Evolutionary conservation across 1,284 basidiomycete species (phyloP), one percentile per base, ranked within the genome.

Genomic region (Apiotrichum domesticum): DNA sequence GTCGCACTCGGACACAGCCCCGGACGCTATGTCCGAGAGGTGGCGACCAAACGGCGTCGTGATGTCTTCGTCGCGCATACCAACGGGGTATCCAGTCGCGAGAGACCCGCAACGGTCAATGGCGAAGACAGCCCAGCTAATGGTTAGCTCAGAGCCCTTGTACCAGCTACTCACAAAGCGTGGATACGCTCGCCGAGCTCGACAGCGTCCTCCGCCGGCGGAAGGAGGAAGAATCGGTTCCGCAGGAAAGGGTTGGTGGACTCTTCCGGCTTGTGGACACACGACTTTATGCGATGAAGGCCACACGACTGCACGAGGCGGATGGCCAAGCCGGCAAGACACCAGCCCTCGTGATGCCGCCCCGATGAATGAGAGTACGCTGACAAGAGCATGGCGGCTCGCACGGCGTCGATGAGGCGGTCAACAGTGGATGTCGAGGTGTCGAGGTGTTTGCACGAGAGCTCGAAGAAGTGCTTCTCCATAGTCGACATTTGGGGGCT

Each of bases 171-270:
- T 63, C 43, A 73, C 69, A 75, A 75, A 2, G 68, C 66, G 42
- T 70, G 67, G 0, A 75, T 69, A 1, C 73, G 58, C 54, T 75
- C 72, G 1, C 66, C 73, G 10, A 75, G 61, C 50, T 75, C 73
- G 6, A 73, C 52, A 0, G 69, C 63, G 50, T 75, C 72, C 48
- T 70, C 69, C 0, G 71, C 67, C 13, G 73, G 70, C 7, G 67
- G 68, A 5, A 75, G 58, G 1, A 75, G 58, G 51, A 64, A 70
- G 4, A 64, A 47, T 34, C 65, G 58, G 35, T 66, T 64, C 2
- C 73, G 58, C 45, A 73, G 51, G 46, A 74, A 69, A 0, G 68
- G 68, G 40, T 68, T 67, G 6, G 54, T 39, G 2, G 61, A 50
- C 7, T 52, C 58, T 43, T 64, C 50, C 0, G 67, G 58, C 29